Evolutionary conservation across 2,329 filamentous ascomycete species (phyloP).

Genomic region (Pseudogymnoascus sp.): DNA sequence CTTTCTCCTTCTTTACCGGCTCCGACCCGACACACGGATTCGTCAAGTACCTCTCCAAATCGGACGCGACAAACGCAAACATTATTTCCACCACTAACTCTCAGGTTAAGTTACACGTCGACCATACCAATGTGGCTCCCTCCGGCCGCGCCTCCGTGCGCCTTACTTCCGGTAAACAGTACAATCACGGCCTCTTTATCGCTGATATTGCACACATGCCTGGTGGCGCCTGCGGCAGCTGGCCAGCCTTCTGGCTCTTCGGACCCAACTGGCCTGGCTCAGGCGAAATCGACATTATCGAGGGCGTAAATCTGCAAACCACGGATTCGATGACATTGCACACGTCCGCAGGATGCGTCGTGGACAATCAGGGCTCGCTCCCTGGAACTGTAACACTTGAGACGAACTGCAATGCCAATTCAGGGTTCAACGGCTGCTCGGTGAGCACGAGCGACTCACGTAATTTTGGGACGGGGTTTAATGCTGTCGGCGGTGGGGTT

Average conservation of each 20-base stretch:
- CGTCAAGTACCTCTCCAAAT: constrained; percentile 50
- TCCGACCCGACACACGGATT: constrained; percentile 60
- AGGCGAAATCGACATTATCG: constrained; percentile 64
- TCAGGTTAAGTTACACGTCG: constrained; percentile 62
- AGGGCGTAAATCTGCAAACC: constrained; percentile 57
- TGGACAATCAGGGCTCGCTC: constrained; percentile 35
- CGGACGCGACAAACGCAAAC: constrained; percentile 45
- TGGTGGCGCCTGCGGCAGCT: constrained; percentile 60
- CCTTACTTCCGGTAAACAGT: constrained; percentile 56
- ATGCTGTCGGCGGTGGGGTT: constrained; percentile 57
- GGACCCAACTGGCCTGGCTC: constrained; percentile 51
- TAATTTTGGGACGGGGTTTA: constrained; percentile 59
- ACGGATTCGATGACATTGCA: constrained; percentile 57
- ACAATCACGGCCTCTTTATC: constrained; percentile 61
- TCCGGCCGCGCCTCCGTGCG: constrained; percentile 55
- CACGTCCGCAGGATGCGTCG: constrained; percentile 43
- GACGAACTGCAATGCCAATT: constrained; percentile 39
- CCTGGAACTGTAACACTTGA: constrained; percentile 34
- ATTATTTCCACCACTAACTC: constrained; percentile 51
- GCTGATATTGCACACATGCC: constrained; percentile 70
- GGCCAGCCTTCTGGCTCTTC: constrained; percentile 63
- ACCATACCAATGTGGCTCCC: constrained; percentile 50
- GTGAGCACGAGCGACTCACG: constrained; percentile 35
- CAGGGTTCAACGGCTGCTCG: constrained; percentile 35
- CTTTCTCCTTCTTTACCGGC: constrained; percentile 45